Evolutionary conservation across 2,329 filamentous ascomycete genomes (phyloP).

Genomic region (Fusarium albidum): DNA sequence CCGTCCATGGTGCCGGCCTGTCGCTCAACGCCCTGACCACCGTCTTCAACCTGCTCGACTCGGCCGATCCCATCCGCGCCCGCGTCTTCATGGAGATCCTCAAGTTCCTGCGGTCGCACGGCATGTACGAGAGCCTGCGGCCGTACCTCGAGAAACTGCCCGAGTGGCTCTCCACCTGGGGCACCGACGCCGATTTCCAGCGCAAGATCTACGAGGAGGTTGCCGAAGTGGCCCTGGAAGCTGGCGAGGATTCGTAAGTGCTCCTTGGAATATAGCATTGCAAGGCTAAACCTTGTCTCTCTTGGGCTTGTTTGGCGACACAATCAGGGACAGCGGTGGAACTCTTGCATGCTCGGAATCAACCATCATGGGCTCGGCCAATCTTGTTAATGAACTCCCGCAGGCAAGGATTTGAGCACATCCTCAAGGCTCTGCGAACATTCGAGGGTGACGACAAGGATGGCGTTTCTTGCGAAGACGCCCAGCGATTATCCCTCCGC

Average conservation of each 20-base stretch:
- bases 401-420: slow-evolving; percentile 72
- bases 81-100: slow-evolving; percentile 92
- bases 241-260: slow-evolving; percentile 78
- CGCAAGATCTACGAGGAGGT: slow-evolving; percentile 86
- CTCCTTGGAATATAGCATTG: slow-evolving; percentile 4
- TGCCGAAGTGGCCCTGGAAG: slow-evolving; percentile 80
- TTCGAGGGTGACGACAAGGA: slow-evolving; percentile 65
- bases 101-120: slow-evolving; percentile 77
- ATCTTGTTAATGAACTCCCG: slow-evolving; percentile 24
- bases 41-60: slow-evolving; percentile 91
- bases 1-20: slow-evolving; percentile 83
- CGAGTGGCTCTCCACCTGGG: slow-evolving; percentile 84
- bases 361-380: slow-evolving; percentile 2
- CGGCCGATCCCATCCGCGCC: slow-evolving; percentile 81
- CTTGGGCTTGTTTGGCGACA: not conserved
- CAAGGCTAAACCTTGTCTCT: not conserved
- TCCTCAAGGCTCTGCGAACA: slow-evolving; percentile 68
- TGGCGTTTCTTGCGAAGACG: slow-evolving; percentile 66
- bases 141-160: slow-evolving; percentile 85
- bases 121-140: slow-evolving; percentile 84
- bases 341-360: not conserved
- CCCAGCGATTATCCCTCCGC: slow-evolving; percentile 66
- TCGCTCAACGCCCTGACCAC: slow-evolving; percentile 92
- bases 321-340: not conserved
- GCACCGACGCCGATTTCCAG: slow-evolving; percentile 80